These are phyloP conservation scores for Actinomortierella wolfii DNA, from an alignment of 371 early-diverging fungal species.

Conservation along the genomic window DNA sequence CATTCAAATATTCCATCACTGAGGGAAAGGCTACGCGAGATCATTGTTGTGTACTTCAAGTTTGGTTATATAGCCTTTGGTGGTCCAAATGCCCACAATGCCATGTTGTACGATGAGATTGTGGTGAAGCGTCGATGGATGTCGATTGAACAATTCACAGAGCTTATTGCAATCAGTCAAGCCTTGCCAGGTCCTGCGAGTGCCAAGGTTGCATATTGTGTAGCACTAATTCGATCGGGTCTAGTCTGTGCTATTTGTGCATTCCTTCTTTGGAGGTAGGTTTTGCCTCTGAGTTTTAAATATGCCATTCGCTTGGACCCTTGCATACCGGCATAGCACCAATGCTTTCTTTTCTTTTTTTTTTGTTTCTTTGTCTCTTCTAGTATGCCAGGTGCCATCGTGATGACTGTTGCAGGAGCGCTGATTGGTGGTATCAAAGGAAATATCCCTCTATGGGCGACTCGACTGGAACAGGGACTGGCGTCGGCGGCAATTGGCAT, in stretches of 20 bases:
- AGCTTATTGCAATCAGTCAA: constrained; percentile 63
- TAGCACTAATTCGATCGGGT: constrained; percentile 59
- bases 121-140: constrained; percentile 55
- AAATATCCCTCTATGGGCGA: constrained; percentile 52
- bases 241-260: constrained; percentile 49
- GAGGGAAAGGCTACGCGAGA: constrained; percentile 26
- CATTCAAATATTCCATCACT: constrained; percentile 26
- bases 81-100: constrained; percentile 65
- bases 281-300: not conserved
- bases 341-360: not conserved
- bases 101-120: constrained; percentile 55
- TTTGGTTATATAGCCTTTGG: constrained; percentile 62
- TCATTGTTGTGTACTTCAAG: constrained; percentile 24
- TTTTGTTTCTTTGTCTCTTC: not conserved
- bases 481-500: constrained; percentile 59
- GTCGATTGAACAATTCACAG: constrained; percentile 51
- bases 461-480: constrained; percentile 55
- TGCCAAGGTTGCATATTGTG: constrained; percentile 59
- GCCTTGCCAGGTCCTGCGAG: constrained; percentile 67
- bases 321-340: not conserved
- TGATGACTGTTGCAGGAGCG: constrained; percentile 54
- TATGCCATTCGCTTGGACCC: not conserved
- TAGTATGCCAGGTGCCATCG: constrained; percentile 56
- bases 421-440: constrained; percentile 48
- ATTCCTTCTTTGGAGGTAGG: constrained; percentile 57